Conservation (phyloP, 164 flowering plant species). For the Dillenia suffruticosa region DNA sequence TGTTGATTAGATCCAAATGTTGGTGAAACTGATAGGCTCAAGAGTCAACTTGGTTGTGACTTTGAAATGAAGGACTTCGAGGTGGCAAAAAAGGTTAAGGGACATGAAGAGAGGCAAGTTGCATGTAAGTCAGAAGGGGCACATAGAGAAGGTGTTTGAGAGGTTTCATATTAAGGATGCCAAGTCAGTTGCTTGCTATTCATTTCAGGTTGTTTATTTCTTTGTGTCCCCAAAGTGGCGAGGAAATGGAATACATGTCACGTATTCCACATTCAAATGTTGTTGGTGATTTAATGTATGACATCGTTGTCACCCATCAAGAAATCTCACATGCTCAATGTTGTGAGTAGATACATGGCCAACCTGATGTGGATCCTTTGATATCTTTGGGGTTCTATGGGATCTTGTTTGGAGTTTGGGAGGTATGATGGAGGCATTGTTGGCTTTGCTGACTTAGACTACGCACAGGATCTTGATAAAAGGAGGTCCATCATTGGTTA, state of each 20-base stretch:
- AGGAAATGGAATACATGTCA: neutral
- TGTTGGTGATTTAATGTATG: constrained; percentile 2
- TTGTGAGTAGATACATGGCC: constrained; percentile 1
- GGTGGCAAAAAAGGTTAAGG: neutral
- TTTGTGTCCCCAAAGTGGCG: neutral
- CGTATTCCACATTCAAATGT: constrained; percentile 3
- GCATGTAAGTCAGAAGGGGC: neutral
- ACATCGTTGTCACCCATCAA: neutral
- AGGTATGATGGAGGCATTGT: neutral
- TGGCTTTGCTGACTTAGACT: neutral
- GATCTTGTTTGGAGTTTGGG: neutral
- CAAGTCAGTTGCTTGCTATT: neutral
- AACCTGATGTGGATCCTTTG: constrained; percentile 7
- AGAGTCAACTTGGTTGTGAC: neutral
- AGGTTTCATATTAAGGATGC: neutral
- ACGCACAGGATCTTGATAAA: neutral
- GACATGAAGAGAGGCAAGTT: neutral
- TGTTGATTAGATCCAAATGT: neutral
- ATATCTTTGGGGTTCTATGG: neutral
- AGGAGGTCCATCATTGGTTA: neutral
- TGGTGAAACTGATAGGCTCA: neutral
- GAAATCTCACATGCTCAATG: neutral
- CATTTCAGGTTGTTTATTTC: neutral
- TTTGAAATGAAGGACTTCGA: constrained; percentile 2
- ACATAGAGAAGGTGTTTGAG: constrained; percentile 2